phyloP scores from a whole-genome alignment of 2,329 filamentous ascomycete genomes.

The Verticillium klebahnii region DNA sequence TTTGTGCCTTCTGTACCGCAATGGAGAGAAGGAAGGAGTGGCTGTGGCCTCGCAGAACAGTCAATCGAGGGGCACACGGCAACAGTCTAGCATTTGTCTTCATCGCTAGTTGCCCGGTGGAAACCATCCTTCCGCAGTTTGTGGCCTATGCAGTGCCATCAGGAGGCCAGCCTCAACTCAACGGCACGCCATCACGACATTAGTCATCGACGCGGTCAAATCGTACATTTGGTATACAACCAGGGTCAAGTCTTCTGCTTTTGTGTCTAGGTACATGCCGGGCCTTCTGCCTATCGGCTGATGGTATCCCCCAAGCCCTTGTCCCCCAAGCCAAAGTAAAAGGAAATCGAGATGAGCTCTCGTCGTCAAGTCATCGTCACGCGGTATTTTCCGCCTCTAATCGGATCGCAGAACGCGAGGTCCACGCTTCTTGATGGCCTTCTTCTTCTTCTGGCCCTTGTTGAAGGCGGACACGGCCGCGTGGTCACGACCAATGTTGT shows the following conservation, averaged over 20 bases:
- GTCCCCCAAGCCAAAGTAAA: conserved; percentile 8
- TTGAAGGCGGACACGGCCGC: conserved; percentile 65
- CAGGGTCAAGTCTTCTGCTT: conserved; percentile 15
- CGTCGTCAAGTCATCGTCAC: background rate
- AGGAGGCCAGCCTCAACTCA: background rate
- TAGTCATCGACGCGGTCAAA: conserved; percentile 6
- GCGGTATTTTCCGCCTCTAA: conserved; percentile 32
- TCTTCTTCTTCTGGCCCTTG: conserved; percentile 80
- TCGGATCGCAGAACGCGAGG: conserved; percentile 68
- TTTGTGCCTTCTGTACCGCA: too few species aligned
- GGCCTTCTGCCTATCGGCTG: conserved; percentile 1
- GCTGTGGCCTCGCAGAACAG: too few species aligned
- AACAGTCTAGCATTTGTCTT: too few species aligned
- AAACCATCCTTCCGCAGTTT: too few species aligned
- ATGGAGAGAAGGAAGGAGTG: too few species aligned
- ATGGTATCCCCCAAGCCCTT: conserved; percentile 3
- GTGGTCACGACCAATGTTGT: conserved; percentile 92
- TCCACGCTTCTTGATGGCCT: conserved; percentile 66
- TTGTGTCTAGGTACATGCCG: conserved; percentile 24
- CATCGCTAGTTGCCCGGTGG: too few species aligned
- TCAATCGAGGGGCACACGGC: too few species aligned
- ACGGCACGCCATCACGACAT: background rate
- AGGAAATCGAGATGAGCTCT: conserved; percentile 8
- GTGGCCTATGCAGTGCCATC: background rate
- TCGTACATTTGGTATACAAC: conserved; percentile 33